Evolutionary conservation across 345 rosid species (phyloP).

Genomic region (Lagerstroemia speciosa): DNA sequence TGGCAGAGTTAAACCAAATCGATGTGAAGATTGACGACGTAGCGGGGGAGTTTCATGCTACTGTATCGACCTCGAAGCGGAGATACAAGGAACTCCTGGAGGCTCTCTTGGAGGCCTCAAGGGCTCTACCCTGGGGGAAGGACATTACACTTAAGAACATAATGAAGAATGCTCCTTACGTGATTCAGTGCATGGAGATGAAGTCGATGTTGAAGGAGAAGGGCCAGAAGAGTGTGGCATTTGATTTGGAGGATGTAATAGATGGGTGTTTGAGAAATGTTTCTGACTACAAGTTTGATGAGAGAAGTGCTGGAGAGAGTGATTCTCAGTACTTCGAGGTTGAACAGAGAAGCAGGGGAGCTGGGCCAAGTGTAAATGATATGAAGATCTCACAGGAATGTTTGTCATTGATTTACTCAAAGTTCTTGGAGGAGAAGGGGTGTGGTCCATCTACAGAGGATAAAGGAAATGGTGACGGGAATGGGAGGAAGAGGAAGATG

Average conservation of each 20-base stretch:
- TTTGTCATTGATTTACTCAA: slow-evolving; percentile 32
- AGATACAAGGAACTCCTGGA: slow-evolving; percentile 56
- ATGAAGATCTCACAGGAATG: slow-evolving; percentile 42
- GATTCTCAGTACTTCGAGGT: slow-evolving; percentile 26
- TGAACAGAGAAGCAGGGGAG: slow-evolving; percentile 13
- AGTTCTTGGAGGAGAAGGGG: slow-evolving; percentile 24
- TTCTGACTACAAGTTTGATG: slow-evolving; percentile 24
- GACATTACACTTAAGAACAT: slow-evolving; percentile 64
- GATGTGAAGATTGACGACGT: slow-evolving; percentile 43
- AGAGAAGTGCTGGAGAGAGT: slow-evolving; percentile 1
- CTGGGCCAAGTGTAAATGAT: slow-evolving; percentile 10
- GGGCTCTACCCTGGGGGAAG: slow-evolving; percentile 77
- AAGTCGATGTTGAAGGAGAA: slow-evolving; percentile 41
- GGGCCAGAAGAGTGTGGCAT: slow-evolving; percentile 1
- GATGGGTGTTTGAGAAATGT: slow-evolving; percentile 43
- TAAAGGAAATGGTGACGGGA: slow-evolving; percentile 8
- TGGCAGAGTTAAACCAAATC: slow-evolving; percentile 48
- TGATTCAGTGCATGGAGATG: slow-evolving; percentile 64
- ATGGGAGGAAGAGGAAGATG: slow-evolving; percentile 9
- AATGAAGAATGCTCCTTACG: slow-evolving; percentile 41
- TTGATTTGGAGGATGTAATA: slow-evolving; percentile 26
- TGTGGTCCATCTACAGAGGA: slow-evolving; percentile 6
- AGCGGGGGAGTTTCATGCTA: slow-evolving; percentile 31
- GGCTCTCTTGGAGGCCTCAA: slow-evolving; percentile 56
- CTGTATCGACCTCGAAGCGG: slow-evolving; percentile 31